Percentiles rank a stretch among this genome's conserved stretches.
Conservation (phyloP, 2,329 filamentous ascomycete genomes). For the Sclerotinia borealis region DNA sequence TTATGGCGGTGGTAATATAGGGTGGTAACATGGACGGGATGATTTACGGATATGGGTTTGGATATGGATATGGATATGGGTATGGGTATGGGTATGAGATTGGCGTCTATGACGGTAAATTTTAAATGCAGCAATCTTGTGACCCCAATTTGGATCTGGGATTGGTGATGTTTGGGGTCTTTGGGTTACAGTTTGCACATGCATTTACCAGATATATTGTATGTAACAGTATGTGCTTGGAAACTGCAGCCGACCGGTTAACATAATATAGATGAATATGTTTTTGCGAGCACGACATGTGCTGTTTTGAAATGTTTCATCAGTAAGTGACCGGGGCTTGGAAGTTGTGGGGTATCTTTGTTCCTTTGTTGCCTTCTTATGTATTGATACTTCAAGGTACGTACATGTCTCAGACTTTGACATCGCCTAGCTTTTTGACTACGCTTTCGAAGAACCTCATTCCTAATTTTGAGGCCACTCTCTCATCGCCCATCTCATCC, state of each 20-base stretch:
- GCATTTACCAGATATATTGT: neutral
- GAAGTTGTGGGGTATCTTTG: neutral
- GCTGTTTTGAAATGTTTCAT: constrained; percentile 4
- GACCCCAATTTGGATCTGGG: neutral
- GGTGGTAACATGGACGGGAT: neutral
- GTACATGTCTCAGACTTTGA: constrained; percentile 18
- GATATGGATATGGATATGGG: too few relatives aligned
- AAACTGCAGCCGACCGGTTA: neutral
- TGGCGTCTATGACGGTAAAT: neutral
- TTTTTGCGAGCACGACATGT: neutral
- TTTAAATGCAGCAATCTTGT: constrained; percentile 1
- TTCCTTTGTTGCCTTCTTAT: neutral
- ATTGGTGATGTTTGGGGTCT: neutral
- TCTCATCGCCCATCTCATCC: constrained; percentile 37
- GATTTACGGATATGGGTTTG: neutral
- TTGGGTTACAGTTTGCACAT: neutral
- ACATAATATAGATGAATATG: neutral
- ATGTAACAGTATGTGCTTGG: neutral
- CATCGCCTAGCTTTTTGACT: constrained; percentile 37
- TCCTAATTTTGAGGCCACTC: constrained; percentile 37
- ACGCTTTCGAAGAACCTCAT: constrained; percentile 40
- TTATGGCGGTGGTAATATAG: neutral
- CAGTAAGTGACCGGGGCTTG: neutral
- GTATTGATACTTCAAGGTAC: constrained; percentile 1
- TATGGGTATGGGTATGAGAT: too few relatives aligned